phyloP scores from a whole-genome alignment of 2,329 filamentous ascomycete genomes.

The Aspergillus neoniger region DNA sequence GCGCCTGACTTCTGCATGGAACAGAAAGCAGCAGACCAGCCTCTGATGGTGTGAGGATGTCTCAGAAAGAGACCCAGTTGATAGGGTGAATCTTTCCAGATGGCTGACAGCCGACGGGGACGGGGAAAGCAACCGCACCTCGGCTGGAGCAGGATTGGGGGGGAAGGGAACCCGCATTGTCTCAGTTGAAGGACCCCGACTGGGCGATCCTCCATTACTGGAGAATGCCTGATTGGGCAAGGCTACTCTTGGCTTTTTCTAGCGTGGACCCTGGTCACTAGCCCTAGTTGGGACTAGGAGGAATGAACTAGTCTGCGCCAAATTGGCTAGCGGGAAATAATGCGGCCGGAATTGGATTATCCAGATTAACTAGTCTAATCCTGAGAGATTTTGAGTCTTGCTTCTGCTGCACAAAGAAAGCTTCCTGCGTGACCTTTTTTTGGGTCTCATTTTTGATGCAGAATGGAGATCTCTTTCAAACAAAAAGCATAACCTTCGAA shows the following conservation, averaged over 20 bases:
- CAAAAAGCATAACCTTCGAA: too few relatives aligned
- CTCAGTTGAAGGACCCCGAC: conserved; percentile 5
- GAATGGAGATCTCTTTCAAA: background rate
- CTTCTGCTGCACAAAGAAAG: background rate
- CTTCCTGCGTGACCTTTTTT: background rate
- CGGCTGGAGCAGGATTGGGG: background rate
- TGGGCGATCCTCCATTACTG: background rate
- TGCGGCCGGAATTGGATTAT: background rate
- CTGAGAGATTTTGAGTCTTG: background rate
- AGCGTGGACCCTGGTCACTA: conserved; percentile 18
- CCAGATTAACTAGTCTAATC: too few relatives aligned
- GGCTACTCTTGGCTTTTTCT: conserved; percentile 26
- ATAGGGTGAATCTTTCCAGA: background rate
- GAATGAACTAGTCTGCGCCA: background rate
- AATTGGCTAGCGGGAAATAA: background rate
- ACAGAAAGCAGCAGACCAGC: background rate
- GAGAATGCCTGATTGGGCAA: conserved; percentile 13
- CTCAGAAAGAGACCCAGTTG: background rate
- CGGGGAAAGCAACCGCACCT: background rate
- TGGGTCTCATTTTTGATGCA: background rate
- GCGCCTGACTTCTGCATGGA: background rate
- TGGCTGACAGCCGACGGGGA: background rate
- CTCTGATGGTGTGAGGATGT: conserved; percentile 2
- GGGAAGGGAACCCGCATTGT: conserved; percentile 14
- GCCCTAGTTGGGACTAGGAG: background rate